Conservation (phyloP, 495 filamentous ascomycete genomes). For the Coniosporium apollinis region DNA sequence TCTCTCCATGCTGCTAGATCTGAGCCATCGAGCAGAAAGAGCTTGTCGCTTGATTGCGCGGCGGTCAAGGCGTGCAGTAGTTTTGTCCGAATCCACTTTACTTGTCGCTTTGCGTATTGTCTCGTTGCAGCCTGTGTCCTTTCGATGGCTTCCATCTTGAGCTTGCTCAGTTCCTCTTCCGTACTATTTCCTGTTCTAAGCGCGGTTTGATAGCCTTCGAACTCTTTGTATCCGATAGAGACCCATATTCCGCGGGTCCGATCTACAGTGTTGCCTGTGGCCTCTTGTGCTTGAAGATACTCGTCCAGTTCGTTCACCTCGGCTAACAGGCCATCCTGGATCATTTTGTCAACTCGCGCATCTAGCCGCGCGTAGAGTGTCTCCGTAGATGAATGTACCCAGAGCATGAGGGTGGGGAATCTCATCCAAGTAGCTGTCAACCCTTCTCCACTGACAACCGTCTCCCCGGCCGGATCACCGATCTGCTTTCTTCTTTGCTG, state of each 20-base stretch:
- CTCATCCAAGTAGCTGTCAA: too few species aligned
- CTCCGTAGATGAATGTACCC: slow-evolving; percentile 62
- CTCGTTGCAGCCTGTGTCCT: slow-evolving; percentile 60
- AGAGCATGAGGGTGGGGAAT: slow-evolving; percentile 57
- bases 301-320: slow-evolving; percentile 49
- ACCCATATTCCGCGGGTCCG: slow-evolving; percentile 76
- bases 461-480: background rate
- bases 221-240: slow-evolving; percentile 89
- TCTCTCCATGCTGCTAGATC: slow-evolving; percentile 38
- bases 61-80: slow-evolving; percentile 46
- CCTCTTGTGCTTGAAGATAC: slow-evolving; percentile 30
- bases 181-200: slow-evolving; percentile 21
- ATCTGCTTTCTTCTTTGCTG: slow-evolving; percentile 31
- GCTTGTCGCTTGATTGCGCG: slow-evolving; percentile 29
- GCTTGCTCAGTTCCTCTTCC: slow-evolving; percentile 25
- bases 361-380: slow-evolving; percentile 53
- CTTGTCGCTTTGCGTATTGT: slow-evolving; percentile 72
- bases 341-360: slow-evolving; percentile 66
- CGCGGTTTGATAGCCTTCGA: slow-evolving; percentile 49
- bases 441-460: background rate
- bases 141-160: slow-evolving; percentile 32
- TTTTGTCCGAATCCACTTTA: slow-evolving; percentile 75
- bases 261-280: slow-evolving; percentile 41
- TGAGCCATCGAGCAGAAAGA: slow-evolving; percentile 65
- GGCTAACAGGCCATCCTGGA: slow-evolving; percentile 49